A percentile compares a stretch with the other conserved stretches of the same genome.
These are phyloP conservation scores for Leccinum obscurum DNA, from an alignment of 768 basidiomycete genomes.

Conservation along the genomic window DNA sequence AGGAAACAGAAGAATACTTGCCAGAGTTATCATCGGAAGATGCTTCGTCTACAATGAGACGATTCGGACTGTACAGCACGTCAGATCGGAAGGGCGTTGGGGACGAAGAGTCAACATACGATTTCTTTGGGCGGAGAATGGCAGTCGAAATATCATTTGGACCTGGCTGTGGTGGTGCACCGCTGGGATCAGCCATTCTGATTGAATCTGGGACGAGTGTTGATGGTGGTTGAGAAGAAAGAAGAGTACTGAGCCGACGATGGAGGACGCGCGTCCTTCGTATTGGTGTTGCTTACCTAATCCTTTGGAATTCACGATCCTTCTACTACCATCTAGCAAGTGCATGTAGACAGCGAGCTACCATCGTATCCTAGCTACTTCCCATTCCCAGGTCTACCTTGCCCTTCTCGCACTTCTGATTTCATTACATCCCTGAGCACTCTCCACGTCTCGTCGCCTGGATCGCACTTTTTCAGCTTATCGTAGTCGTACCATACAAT, in stretches of 20 bases:
- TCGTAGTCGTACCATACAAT: slow-evolving; percentile 84
- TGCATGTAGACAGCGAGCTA: not conserved
- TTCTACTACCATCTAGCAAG: slow-evolving; percentile 13
- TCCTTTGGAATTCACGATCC: slow-evolving; percentile 11
- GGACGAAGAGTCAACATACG: slow-evolving; percentile 55
- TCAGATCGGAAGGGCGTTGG: slow-evolving; percentile 15
- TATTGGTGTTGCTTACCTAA: slow-evolving; percentile 17
- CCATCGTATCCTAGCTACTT: not conserved
- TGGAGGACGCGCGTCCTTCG: slow-evolving; percentile 34
- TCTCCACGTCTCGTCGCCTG: slow-evolving; percentile 49
- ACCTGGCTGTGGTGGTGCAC: slow-evolving; percentile 79
- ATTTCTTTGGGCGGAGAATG: slow-evolving; percentile 96
- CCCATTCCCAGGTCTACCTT: slow-evolving; percentile 1
- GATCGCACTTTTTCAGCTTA: slow-evolving; percentile 59
- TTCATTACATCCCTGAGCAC: slow-evolving; percentile 28
- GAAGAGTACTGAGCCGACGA: slow-evolving; percentile 2
- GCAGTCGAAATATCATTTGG: slow-evolving; percentile 92
- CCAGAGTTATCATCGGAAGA: slow-evolving; percentile 95
- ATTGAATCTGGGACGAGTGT: slow-evolving; percentile 8
- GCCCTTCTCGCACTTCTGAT: slow-evolving; percentile 20
- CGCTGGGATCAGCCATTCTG: slow-evolving; percentile 78
- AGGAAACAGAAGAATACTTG: slow-evolving; percentile 33
- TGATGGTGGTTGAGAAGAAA: slow-evolving; percentile 16
- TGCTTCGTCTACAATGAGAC: slow-evolving; percentile 95
- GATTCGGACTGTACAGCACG: slow-evolving; percentile 75